Evolutionary conservation across 2,329 filamentous ascomycete species (phyloP), one percentile per base, ranked within the genome.

Genomic region (Ophiostoma tasmaniense): DNA sequence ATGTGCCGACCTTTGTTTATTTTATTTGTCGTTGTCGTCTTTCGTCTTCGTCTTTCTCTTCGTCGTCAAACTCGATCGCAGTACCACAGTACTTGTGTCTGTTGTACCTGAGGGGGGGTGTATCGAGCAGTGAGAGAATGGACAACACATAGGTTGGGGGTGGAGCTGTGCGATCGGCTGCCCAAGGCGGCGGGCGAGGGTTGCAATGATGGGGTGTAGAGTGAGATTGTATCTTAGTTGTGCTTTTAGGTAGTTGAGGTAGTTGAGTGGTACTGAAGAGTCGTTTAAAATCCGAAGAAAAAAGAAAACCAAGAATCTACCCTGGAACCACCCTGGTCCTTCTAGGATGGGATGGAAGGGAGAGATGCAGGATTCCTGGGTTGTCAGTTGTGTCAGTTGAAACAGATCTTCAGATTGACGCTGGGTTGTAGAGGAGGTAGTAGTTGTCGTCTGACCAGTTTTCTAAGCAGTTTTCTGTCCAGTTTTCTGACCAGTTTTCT

Each of bases 171-270:
- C 37, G 68, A 69, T 69, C 68, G 64, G 37, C 50, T 68, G 62
- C 64, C 69, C 69, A 70, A 67, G 64, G 35, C 66, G 71, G 69
- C 69, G 67, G 70, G 64, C 69, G 50, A 69, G 67, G 67, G 67
- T 68, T 61, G 70, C 69, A 68, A 30, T 59, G 35, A 61, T 37
- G 62, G 67, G 69, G 68, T 67, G 66, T n/a, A n/a, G n/a, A n/a
- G 6, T 59, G 55, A 42, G 42, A 66, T 45, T 13, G 22, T 25
- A n/a, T n/a, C n/a, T n/a, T n/a, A n/a, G n/a, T n/a, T n/a, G n/a
- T n/a, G n/a, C n/a, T n/a, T n/a, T n/a, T n/a, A n/a, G n/a, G n/a
- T n/a, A n/a, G n/a, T n/a, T n/a, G n/a, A 13, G 28, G 30, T 55
- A 17, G 20, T n/a, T n/a, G 17, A 62, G 59, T 62, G n/a, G n/a